Conservation (phyloP, 2,329 filamentous ascomycete species). For the Pestalotiopsis sp. region DNA sequence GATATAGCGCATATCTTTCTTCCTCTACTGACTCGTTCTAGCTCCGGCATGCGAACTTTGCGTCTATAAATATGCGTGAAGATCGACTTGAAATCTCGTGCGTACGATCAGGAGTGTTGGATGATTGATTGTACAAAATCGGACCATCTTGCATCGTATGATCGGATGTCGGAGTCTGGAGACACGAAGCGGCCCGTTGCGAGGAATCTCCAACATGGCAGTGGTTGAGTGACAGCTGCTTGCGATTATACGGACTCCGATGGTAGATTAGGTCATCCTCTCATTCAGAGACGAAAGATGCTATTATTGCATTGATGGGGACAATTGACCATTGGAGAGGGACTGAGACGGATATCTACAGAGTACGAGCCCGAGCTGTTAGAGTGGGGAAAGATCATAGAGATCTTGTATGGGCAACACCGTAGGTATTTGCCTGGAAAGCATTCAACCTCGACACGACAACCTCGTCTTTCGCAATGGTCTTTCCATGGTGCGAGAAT, state of each 20-base stretch:
- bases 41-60: not conserved
- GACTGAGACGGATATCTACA: not conserved
- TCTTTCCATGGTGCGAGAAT: no score
- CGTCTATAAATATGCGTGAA: not conserved
- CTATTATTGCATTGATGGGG: not conserved
- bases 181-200: not conserved
- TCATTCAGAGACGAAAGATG: not conserved
- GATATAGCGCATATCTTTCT: not conserved
- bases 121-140: not conserved
- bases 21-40: not conserved
- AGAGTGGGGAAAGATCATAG: no score
- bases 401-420: no score
- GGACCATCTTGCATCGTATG: not conserved
- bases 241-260: not conserved
- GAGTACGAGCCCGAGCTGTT: not conserved
- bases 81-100: not conserved
- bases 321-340: not conserved
- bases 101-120: not conserved
- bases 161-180: slow-evolving; percentile 6
- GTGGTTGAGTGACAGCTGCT: not conserved
- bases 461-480: no score
- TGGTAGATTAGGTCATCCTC: not conserved
- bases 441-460: no score
- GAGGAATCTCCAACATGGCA: not conserved
- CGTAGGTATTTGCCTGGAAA: no score